Evolutionary conservation across 2,329 filamentous ascomycete genomes (phyloP), one percentile per base, ranked within the genome.

Genomic region (Zymoseptoria passerinii): DNA sequence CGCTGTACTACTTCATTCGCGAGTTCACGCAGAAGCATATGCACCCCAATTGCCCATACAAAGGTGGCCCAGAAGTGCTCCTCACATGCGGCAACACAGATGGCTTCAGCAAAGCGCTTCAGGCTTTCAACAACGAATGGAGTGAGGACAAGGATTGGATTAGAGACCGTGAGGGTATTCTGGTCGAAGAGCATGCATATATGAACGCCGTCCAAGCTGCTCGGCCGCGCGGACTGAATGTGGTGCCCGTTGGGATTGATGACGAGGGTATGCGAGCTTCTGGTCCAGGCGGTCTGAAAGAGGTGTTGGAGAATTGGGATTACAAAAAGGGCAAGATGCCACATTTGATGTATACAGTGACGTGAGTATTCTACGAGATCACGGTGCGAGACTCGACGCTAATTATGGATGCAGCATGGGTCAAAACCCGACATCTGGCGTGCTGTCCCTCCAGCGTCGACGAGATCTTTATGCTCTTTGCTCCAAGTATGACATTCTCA

Each of bases 321-420:
- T 78, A 79, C 52, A 78, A 78, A 48, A 85, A 81, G 66, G 92
- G 92, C 0, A 86, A 83, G 68, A 80, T 88, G 58, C 92, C 92
- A 48, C 88, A 92, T 72, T 71, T 96, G 64, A 81, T 96, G 78
- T 96, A 96, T 72, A 95, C 90, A 1, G 88, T 96, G 63, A 92
- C 89, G 85, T 90, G 74, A 81, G 86, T 84, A 44, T 48, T 18
- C 4, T 10, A 28, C 19, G 8, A 10, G 9, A 1, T 13, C 1
- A 40, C 20, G 19, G 18, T 8, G 9, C 29, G n/a, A 8, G 40
- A 8, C n/a, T 50, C 3, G 10, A 20, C 28, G 35, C 4, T 52
- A 50, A 63, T 65, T 50, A 65, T 60, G 52, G 7, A 20, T 27
- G 50, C 62, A 87, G 85, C n/a, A 87, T 90, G 75, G 92, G 91